Evolutionary conservation across 345 rosid species (phyloP).

Genomic region (Toxicodendron radicans): DNA sequence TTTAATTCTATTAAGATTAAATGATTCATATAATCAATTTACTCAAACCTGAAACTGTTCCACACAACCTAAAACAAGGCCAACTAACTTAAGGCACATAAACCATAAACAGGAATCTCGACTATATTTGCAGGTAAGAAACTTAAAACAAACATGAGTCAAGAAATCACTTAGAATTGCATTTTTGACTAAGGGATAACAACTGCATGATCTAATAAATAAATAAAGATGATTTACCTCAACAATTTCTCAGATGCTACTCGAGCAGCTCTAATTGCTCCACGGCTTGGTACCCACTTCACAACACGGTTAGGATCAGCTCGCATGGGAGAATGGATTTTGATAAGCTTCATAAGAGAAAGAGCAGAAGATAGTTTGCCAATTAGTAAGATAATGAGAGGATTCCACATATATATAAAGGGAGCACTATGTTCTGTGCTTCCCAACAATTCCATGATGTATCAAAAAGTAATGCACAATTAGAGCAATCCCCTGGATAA

Average conservation of each 20-base stretch:
- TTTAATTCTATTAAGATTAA: not conserved
- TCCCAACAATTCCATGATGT: not conserved
- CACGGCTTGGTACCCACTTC: slow-evolving; percentile 67
- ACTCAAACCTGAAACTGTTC: not conserved
- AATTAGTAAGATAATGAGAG: not conserved
- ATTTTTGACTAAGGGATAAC: not conserved
- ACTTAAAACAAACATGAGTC: not conserved
- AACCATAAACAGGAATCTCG: not conserved
- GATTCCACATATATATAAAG: not conserved
- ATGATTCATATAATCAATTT: not conserved
- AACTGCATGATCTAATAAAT: not conserved
- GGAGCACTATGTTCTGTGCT: not conserved
- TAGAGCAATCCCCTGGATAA: not conserved
- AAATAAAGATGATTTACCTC: slow-evolving; percentile 43
- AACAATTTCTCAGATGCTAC: slow-evolving; percentile 80
- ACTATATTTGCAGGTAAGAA: not conserved
- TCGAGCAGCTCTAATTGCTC: slow-evolving; percentile 72
- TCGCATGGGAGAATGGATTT: slow-evolving; percentile 95
- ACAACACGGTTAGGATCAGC: slow-evolving; percentile 69
- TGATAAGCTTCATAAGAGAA: slow-evolving; percentile 61
- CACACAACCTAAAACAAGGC: not conserved
- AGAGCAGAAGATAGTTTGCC: slow-evolving; percentile 5
- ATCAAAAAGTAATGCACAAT: not conserved
- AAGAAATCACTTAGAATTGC: not conserved
- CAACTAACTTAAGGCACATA: not conserved